Evolutionary conservation across 148 eudicot genomes (phyloP).

Genomic region (Amaranthus hypochondriacus): DNA sequence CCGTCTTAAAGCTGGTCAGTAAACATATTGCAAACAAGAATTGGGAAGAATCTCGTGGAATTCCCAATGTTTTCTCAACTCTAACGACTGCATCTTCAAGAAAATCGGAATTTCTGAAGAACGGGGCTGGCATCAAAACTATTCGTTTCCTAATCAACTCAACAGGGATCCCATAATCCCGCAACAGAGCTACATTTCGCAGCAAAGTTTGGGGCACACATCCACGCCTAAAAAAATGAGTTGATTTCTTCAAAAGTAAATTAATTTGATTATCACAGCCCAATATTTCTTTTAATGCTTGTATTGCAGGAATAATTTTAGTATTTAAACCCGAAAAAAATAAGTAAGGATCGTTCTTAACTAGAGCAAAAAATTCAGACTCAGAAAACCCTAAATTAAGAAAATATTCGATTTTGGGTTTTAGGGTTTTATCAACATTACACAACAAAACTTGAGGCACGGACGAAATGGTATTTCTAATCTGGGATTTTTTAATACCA

Average conservation of each 20-base stretch:
- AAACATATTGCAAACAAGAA: constrained; percentile 21
- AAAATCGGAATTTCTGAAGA: neutral
- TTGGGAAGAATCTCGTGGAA: constrained; percentile 16
- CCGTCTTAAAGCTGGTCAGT: neutral
- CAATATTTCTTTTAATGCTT: constrained; percentile 6
- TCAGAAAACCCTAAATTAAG: constrained; percentile 25
- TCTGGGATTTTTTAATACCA: constrained; percentile 27
- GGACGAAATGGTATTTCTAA: constrained; percentile 21
- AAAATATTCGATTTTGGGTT: constrained; percentile 33
- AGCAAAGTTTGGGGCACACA: neutral
- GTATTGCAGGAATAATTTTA: constrained; percentile 13
- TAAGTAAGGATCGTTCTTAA: neutral
- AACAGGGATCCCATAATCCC: constrained; percentile 10
- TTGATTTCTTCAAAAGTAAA: constrained; percentile 1
- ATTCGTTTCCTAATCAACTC: constrained; percentile 5
- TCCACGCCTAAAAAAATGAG: neutral
- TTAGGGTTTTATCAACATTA: constrained; percentile 33
- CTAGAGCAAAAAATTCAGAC: neutral
- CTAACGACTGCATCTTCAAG: neutral
- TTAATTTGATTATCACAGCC: constrained; percentile 9
- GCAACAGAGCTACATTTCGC: constrained; percentile 21
- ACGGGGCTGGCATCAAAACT: neutral
- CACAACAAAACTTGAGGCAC: constrained; percentile 19
- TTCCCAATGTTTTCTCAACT: constrained; percentile 27
- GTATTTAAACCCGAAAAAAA: neutral